These are phyloP conservation scores for Scenedesmus sp. DNA, from an alignment of 163 green algal species.

Conservation along the genomic window DNA sequence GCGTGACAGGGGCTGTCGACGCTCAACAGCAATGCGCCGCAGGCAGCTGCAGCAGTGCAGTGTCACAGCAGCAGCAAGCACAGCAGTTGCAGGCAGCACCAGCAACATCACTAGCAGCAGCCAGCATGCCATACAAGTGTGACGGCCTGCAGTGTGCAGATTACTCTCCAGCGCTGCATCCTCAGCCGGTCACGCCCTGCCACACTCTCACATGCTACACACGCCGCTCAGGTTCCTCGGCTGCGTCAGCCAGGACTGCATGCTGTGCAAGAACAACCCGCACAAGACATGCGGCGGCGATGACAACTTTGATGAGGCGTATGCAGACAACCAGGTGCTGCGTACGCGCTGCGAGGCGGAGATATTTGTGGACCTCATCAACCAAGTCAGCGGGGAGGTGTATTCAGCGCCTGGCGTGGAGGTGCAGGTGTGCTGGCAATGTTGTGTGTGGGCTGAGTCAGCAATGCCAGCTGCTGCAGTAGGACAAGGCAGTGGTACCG, in stretches of 20 bases:
- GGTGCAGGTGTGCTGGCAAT: conserved; percentile 57
- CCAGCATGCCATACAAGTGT: background rate
- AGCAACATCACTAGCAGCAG: background rate
- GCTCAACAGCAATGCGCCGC: background rate
- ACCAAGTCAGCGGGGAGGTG: conserved; percentile 54
- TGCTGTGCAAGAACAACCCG: conserved; percentile 83
- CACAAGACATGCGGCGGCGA: conserved; percentile 70
- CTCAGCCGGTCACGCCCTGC: background rate
- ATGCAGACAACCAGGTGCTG: conserved; percentile 64
- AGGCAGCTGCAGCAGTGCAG: background rate
- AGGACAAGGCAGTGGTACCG: background rate
- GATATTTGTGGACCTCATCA: conserved; percentile 72
- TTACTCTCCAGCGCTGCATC: background rate
- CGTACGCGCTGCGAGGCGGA: conserved; percentile 77
- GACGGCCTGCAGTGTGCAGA: background rate
- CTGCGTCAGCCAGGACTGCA: conserved; percentile 64
- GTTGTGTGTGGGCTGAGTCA: background rate
- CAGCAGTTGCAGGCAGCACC: background rate
- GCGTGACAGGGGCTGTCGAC: background rate
- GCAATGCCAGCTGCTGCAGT: background rate
- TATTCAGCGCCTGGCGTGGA: conserved; percentile 56
- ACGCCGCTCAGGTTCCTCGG: conserved; percentile 55
- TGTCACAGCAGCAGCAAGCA: background rate
- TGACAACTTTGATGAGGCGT: conserved; percentile 76
- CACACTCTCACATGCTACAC: background rate